phyloP scores from a whole-genome alignment of 1,284 basidiomycete genomes.

The Irpex sp. region DNA sequence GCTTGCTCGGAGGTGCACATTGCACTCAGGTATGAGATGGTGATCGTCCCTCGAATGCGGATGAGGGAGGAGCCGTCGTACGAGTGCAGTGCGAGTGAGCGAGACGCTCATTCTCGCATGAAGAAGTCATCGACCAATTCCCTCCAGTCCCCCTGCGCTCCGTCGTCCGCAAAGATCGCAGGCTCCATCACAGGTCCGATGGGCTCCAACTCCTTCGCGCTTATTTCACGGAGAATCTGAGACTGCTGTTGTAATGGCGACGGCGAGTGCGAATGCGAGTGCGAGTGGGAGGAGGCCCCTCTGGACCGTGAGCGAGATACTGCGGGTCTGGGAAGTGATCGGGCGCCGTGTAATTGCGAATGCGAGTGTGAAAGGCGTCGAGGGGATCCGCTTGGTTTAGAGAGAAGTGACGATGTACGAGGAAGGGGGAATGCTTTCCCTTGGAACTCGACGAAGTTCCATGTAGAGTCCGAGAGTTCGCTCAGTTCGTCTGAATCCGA shows the following conservation, averaged over 20 bases:
- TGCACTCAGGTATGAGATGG: too few species aligned
- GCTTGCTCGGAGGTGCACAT: too few species aligned
- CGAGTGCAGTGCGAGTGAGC: not conserved
- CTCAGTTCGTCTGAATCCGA: conserved; percentile 8
- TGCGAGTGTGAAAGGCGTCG: not conserved
- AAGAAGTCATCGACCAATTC: not conserved
- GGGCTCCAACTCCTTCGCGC: not conserved
- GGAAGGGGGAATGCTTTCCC: not conserved
- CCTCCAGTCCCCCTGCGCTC: not conserved
- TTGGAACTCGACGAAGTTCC: conserved; percentile 2
- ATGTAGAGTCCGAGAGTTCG: conserved; percentile 7
- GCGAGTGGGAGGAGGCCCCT: too few species aligned
- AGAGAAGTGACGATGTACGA: not conserved
- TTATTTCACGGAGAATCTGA: not conserved
- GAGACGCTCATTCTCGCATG: not conserved
- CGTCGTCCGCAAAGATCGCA: not conserved
- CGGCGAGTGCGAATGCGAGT: not conserved
- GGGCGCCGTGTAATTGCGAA: not conserved
- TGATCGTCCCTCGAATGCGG: too few species aligned
- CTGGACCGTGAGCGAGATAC: not conserved
- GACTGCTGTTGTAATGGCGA: not conserved
- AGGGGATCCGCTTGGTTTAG: not conserved
- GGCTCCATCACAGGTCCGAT: not conserved
- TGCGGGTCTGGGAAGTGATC: not conserved
- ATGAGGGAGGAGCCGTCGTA: too few species aligned